Conservation (phyloP, 768 basidiomycete genomes). For the Lentinula edodes region DNA sequence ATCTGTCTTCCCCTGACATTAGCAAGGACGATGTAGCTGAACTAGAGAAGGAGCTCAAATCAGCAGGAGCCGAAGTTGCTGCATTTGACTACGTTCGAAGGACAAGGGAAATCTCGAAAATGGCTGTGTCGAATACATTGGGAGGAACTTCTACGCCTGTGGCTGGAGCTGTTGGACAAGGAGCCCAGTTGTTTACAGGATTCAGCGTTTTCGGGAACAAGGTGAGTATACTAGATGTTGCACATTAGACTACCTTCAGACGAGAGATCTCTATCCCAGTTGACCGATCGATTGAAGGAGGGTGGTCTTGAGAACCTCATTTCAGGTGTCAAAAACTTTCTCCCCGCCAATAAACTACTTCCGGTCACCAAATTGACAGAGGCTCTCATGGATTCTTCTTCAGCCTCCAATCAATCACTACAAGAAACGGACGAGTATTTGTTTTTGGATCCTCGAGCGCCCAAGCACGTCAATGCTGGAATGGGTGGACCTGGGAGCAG, state of each 20-base stretch:
- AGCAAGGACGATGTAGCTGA: constrained; percentile 87
- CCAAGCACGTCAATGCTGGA: constrained; percentile 48
- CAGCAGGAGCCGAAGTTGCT: constrained; percentile 70
- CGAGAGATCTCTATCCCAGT: constrained; percentile 35
- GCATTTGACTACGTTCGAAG: constrained; percentile 92
- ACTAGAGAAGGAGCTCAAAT: constrained; percentile 81
- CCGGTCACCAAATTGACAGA: constrained; percentile 91
- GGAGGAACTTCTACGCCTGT: constrained; percentile 64
- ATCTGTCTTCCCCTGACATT: constrained; percentile 81
- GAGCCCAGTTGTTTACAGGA: constrained; percentile 87
- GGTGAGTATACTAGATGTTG: constrained; percentile 37
- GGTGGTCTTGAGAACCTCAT: constrained; percentile 96
- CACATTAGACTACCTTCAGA: background rate
- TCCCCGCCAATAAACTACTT: constrained; percentile 91
- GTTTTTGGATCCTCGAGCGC: constrained; percentile 86
- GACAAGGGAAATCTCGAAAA: constrained; percentile 85
- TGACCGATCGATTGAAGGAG: constrained; percentile 90
- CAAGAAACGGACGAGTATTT: constrained; percentile 96
- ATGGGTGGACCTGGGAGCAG: constrained; percentile 43
- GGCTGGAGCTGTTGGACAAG: constrained; percentile 58
- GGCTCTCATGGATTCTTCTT: constrained; percentile 95
- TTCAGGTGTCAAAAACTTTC: constrained; percentile 96
- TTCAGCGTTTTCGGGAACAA: constrained; percentile 89
- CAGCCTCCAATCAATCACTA: constrained; percentile 89
- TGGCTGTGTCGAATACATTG: constrained; percentile 65